Conservation (phyloP, 768 basidiomycete genomes). For the Boletus huronensis region DNA sequence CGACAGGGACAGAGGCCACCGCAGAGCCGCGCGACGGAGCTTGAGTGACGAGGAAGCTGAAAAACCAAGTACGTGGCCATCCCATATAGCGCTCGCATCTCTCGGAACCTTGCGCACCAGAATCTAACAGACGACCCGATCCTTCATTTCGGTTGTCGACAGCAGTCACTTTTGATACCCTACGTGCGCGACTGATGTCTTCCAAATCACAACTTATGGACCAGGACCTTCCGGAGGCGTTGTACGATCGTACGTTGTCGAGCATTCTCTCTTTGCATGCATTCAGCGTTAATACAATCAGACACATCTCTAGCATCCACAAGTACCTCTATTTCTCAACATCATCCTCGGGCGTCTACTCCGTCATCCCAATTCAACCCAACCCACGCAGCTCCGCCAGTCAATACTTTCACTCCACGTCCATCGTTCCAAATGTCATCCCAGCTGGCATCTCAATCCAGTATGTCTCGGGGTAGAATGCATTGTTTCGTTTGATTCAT, state of each 20-base stretch:
- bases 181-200: conserved; percentile 44
- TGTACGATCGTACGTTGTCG: conserved; percentile 36
- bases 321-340: conserved; percentile 10
- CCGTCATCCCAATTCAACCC: conserved; percentile 35
- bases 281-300: conserved; percentile 9
- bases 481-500: neutral
- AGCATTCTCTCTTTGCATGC: neutral
- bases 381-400: conserved; percentile 42
- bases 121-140: conserved; percentile 26
- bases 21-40: conserved; percentile 54
- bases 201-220: conserved; percentile 38
- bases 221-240: conserved; percentile 30
- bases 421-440: conserved; percentile 53
- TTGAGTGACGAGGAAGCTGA: conserved; percentile 69
- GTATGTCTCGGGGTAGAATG: conserved; percentile 35
- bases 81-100: conserved; percentile 7
- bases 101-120: conserved; percentile 14
- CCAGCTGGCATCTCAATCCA: conserved; percentile 48
- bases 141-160: conserved; percentile 42
- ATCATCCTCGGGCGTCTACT: conserved; percentile 26
- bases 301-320: conserved; percentile 17
- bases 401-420: conserved; percentile 54
- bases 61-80: conserved; percentile 44
- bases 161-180: conserved; percentile 43
- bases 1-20: conserved; percentile 38